Base-by-base conservation (phyloP, 305 asterid genomes). In the Solanum aculeatissimum region DNA sequence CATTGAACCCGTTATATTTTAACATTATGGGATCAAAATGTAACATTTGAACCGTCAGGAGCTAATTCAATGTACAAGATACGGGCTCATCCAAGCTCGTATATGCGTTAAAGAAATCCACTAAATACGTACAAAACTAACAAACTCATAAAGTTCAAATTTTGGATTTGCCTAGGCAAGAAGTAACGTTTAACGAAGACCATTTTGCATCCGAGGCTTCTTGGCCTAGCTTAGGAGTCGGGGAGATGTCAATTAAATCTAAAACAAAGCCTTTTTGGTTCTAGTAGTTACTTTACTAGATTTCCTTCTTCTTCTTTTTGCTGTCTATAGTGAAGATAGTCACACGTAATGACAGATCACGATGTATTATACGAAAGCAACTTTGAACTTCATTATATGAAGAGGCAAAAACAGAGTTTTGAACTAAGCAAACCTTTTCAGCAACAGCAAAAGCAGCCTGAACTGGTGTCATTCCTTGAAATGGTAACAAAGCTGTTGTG, bases 381-480 rank as follows among this genome's bases (percentile, higher is more conserved):
- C 79, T 4, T 5, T 10, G 32, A 40, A 62, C 19, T 58, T 60
- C 68, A 60, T 11, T 10, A 60, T 23, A 9, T 23, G 68, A 11
- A 60, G 21, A n/a, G 19, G 38, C 3, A 16, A n/a, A n/a, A n/a
- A 58, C 21, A 9, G 29, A 51, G 12, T 29, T 18, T 27, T 27
- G 40, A 77, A 77, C 16, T 16, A 75, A 40, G 27, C 84, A 81
- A 54, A 96, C 99, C 97, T 97, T 97, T 68, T 97, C 97, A 10
- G 98, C 93, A 42, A 97, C 98, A 38, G 98, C 99, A 77, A 96
- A 96, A 45, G 98, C 99, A 85, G 98, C 98, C 87, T 96, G 98
- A 12, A 96, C 98, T 1, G 97, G 98, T 43, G 98, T 95, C 98
- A 94, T 95, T 15, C 98, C 98, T 87, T 96, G 99, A 82, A 95